These are phyloP conservation scores for Cryomyces antarcticus DNA, from an alignment of 495 filamentous ascomycete species.

Conservation along the genomic window DNA sequence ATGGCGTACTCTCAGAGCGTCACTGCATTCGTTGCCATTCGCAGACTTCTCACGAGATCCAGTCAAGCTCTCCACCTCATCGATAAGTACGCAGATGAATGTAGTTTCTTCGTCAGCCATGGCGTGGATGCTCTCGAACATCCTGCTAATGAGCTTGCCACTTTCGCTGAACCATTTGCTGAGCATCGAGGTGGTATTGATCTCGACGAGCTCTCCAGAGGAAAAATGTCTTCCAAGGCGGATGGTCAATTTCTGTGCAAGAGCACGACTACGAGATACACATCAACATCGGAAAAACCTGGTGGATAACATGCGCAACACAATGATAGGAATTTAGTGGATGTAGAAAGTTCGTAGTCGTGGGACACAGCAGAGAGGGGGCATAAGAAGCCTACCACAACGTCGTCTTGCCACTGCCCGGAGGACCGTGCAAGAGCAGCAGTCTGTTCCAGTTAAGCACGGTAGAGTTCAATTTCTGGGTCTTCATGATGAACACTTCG, in stretches of 20 bases:
- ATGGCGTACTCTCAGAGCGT: constrained; percentile 24
- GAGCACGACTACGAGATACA: constrained; percentile 19
- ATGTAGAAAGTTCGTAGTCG: too few relatives aligned
- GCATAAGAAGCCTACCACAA: constrained; percentile 15
- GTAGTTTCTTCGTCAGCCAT: constrained; percentile 25
- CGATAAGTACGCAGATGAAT: constrained; percentile 31
- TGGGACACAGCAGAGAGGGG: too few relatives aligned
- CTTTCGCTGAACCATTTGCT: constrained; percentile 36
- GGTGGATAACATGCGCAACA: too few relatives aligned
- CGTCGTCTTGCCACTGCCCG: constrained; percentile 33
- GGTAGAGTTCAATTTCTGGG: constrained; percentile 8
- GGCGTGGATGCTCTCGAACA: constrained; percentile 27
- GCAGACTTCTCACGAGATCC: constrained; percentile 23
- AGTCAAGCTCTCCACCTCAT: constrained; percentile 35
- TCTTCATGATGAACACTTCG: constrained; percentile 6
- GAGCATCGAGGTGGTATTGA: constrained; percentile 29
- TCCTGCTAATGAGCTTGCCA: constrained; percentile 28
- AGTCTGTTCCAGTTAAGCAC: constrained; percentile 16
- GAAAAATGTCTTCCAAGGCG: constrained; percentile 26
- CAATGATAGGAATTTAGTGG: too few relatives aligned
- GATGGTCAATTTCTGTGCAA: constrained; percentile 37
- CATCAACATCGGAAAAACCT: too few relatives aligned
- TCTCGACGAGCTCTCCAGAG: constrained; percentile 25
- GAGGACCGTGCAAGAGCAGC: constrained; percentile 33
- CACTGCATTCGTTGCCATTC: constrained; percentile 26